These are phyloP conservation scores for Ceratobasidium sp. DNA, from an alignment of 1,284 basidiomycete genomes.

Conservation along the genomic window DNA sequence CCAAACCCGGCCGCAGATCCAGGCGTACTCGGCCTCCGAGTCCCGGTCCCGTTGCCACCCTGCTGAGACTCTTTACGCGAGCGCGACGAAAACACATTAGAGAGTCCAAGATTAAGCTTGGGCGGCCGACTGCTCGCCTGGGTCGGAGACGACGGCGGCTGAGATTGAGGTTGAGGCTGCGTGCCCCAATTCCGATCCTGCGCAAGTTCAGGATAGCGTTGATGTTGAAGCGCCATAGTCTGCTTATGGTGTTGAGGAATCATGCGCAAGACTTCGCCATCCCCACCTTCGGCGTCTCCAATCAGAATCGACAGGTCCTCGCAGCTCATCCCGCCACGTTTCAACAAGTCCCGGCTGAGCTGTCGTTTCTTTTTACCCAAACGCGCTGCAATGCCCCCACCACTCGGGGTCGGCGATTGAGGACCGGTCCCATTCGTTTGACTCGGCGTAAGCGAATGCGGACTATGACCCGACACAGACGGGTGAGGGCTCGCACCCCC, in stretches of 20 bases:
- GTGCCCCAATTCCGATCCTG: constrained; percentile 6
- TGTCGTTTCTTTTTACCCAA: constrained; percentile 34
- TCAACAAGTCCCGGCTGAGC: constrained; percentile 11
- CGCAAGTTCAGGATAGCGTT: not conserved
- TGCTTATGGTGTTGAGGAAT: constrained; percentile 37
- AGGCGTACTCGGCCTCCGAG: constrained; percentile 22
- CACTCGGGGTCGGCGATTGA: not conserved
- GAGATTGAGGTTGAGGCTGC: not conserved
- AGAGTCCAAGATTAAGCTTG: not conserved
- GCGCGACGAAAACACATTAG: not conserved
- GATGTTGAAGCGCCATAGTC: constrained; percentile 1
- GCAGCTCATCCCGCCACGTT: constrained; percentile 1
- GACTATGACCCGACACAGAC: not conserved
- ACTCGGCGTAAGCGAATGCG: not conserved
- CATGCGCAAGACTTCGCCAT: constrained; percentile 8
- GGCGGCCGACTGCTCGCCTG: constrained; percentile 2
- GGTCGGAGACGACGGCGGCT: not conserved
- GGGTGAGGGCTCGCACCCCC: not conserved
- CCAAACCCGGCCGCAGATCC: not conserved
- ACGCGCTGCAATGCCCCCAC: constrained; percentile 3
- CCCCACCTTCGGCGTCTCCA: not conserved
- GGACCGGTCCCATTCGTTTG: not conserved
- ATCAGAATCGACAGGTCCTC: constrained; percentile 1
- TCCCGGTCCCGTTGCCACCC: not conserved
- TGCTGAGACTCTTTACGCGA: constrained; percentile 14